Conservation (phyloP, 164 flowering plant genomes). For the Vitis rupestris region DNA sequence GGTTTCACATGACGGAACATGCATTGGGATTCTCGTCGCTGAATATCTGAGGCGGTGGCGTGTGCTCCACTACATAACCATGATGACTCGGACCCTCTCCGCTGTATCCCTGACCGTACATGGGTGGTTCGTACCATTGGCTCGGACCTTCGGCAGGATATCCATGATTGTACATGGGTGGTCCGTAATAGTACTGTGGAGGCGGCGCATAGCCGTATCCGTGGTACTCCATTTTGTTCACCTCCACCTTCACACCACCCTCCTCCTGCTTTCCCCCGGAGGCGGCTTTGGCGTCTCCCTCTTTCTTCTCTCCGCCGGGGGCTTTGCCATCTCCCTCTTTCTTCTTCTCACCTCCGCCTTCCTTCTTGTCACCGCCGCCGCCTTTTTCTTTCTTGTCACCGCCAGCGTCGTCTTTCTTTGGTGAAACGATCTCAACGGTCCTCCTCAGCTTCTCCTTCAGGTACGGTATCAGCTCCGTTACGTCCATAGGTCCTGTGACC, state of each 20-base stretch:
- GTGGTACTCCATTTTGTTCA: slow-evolving; percentile 34
- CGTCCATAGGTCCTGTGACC: slow-evolving; percentile 76
- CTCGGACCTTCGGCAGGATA: neutral
- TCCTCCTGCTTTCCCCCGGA: neutral
- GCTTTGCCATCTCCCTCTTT: slow-evolving; percentile 14
- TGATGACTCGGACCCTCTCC: slow-evolving; percentile 9
- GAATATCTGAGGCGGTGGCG: slow-evolving; percentile 35
- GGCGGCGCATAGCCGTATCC: slow-evolving; percentile 16
- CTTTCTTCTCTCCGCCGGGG: slow-evolving; percentile 12
- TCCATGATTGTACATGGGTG: slow-evolving; percentile 8
- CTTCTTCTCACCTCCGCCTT: slow-evolving; percentile 13
- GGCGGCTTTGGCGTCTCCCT: slow-evolving; percentile 8
- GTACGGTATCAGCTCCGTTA: slow-evolving; percentile 38
- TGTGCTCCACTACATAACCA: slow-evolving; percentile 16
- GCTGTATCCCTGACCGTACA: no score
- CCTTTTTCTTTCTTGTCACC: slow-evolving; percentile 16
- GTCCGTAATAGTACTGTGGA: slow-evolving; percentile 22
- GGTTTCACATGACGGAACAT: slow-evolving; percentile 41
- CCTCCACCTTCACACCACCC: slow-evolving; percentile 23
- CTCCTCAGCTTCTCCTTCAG: slow-evolving; percentile 58
- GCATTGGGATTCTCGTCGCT: slow-evolving; percentile 58
- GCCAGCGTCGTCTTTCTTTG: slow-evolving; percentile 43
- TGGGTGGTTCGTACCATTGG: neutral
- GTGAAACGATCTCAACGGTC: slow-evolving; percentile 60
- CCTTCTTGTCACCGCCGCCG: slow-evolving; percentile 12